Conservation (phyloP, 805 yeast genomes). For the Schwanniomyces yamadae region DNA sequence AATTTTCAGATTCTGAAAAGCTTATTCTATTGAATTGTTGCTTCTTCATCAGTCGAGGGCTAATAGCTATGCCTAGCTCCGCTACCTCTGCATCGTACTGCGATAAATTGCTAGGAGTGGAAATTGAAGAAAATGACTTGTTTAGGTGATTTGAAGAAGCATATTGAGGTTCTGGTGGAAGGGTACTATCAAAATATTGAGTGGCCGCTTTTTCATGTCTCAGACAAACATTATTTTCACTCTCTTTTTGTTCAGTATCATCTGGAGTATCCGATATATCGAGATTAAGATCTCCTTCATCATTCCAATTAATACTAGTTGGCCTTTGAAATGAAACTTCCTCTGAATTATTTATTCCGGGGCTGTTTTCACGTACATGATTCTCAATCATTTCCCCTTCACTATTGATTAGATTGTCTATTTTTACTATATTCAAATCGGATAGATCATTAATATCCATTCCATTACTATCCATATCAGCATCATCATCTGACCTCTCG, state of each 20-base stretch:
- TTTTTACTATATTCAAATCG: slow-evolving; percentile 37
- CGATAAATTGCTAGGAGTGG: slow-evolving; percentile 38
- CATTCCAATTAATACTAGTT: slow-evolving; percentile 44
- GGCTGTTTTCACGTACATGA: background rate
- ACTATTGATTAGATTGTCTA: slow-evolving; percentile 35
- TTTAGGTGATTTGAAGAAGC: slow-evolving; percentile 1
- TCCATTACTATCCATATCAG: slow-evolving; percentile 14
- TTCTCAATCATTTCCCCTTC: slow-evolving; percentile 15
- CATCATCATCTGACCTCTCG: slow-evolving; percentile 13
- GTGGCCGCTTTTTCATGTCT: slow-evolving; percentile 14
- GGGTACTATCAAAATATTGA: slow-evolving; percentile 22
- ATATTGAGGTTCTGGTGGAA: slow-evolving; percentile 8
- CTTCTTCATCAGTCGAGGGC: slow-evolving; percentile 33
- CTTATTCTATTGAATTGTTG: slow-evolving; percentile 20
- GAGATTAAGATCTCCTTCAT: slow-evolving; percentile 29
- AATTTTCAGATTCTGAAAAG: slow-evolving; percentile 18
- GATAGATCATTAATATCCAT: slow-evolving; percentile 37
- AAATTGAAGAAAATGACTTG: slow-evolving; percentile 18
- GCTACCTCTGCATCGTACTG: slow-evolving; percentile 41
- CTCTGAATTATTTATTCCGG: slow-evolving; percentile 15
- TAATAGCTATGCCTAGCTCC: slow-evolving; percentile 42
- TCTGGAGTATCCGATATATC: slow-evolving; percentile 20
- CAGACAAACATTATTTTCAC: background rate
- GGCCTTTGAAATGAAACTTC: slow-evolving; percentile 36
- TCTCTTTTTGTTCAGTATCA: slow-evolving; percentile 4